Evolutionary conservation across 805 yeast genomes (phyloP).

Genomic region (Metschnikowia borealis): DNA sequence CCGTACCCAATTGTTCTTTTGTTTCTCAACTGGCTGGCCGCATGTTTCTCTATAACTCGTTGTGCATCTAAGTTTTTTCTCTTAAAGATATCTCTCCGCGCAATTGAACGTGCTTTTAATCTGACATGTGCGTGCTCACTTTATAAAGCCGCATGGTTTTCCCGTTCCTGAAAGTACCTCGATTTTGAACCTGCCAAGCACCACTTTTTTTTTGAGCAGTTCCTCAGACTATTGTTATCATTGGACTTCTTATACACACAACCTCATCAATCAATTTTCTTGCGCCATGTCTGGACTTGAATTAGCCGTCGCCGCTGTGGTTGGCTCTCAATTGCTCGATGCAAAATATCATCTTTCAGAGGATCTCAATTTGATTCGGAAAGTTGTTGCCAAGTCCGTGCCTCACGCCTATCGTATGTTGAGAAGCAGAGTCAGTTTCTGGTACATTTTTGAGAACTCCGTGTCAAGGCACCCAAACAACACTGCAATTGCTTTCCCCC

Average conservation of each 20-base stretch:
- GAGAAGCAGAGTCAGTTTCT: conserved; percentile 51
- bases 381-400: conserved; percentile 36
- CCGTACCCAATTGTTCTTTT: no score
- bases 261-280: neutral
- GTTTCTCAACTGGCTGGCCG: neutral
- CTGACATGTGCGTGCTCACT: conserved; percentile 2
- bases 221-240: neutral
- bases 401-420: conserved; percentile 37
- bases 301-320: conserved; percentile 39
- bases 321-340: conserved; percentile 45
- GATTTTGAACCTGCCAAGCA: neutral
- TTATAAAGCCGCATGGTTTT: conserved; percentile 2
- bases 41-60: neutral
- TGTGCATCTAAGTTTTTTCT: neutral
- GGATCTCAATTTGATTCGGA: conserved; percentile 51
- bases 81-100: neutral
- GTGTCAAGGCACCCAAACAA: conserved; percentile 48
- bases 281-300: conserved; percentile 32
- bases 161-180: neutral
- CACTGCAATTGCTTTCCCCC: conserved; percentile 61
- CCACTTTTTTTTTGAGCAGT: neutral
- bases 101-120: conserved; percentile 1
- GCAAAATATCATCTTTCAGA: conserved; percentile 45
- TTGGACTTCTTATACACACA: neutral
- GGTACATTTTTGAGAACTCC: conserved; percentile 65